A percentile compares a stretch with the other conserved stretches of the same genome.
Conservation (phyloP, 345 rosid species). For the Toxicodendron radicans region DNA sequence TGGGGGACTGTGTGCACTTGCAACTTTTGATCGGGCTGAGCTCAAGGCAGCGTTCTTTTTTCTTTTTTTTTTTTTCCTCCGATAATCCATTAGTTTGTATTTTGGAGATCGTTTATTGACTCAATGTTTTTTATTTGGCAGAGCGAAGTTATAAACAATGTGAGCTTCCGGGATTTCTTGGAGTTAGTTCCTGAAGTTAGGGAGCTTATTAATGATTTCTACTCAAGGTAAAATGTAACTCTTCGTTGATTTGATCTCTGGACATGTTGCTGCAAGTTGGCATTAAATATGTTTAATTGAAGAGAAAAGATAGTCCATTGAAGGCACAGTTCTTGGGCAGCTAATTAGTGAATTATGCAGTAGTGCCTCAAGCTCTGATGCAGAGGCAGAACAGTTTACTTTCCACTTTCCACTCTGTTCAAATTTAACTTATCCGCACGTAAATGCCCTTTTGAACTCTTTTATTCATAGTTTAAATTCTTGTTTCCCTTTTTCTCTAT, state of each 20-base stretch:
- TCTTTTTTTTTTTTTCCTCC: conserved; percentile 1
- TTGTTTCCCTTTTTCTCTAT: background rate
- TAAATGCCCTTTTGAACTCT: background rate
- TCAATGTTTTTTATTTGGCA: conserved; percentile 38
- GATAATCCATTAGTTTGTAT: background rate
- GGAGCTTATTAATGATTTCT: conserved; percentile 93
- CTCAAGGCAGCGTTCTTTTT: conserved; percentile 57
- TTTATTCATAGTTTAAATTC: background rate
- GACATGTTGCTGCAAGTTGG: conserved; percentile 1
- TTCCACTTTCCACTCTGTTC: background rate
- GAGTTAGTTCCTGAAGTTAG: conserved; percentile 98
- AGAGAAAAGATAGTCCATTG: too few species aligned
- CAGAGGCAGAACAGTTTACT: background rate
- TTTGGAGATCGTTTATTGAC: conserved; percentile 24
- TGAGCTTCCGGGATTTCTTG: conserved; percentile 87
- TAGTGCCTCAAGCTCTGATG: background rate
- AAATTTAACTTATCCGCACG: background rate
- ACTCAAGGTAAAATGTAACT: conserved; percentile 63
- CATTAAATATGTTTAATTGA: background rate
- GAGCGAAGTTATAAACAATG: conserved; percentile 91
- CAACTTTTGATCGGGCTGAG: conserved; percentile 94
- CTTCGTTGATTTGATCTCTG: conserved; percentile 4
- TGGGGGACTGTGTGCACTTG: conserved; percentile 98
- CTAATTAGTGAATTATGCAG: background rate
- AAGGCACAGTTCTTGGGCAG: too few species aligned